These are phyloP conservation scores for Saccharomycopsis malanga DNA, from an alignment of 805 yeast species.

Conservation along the genomic window DNA sequence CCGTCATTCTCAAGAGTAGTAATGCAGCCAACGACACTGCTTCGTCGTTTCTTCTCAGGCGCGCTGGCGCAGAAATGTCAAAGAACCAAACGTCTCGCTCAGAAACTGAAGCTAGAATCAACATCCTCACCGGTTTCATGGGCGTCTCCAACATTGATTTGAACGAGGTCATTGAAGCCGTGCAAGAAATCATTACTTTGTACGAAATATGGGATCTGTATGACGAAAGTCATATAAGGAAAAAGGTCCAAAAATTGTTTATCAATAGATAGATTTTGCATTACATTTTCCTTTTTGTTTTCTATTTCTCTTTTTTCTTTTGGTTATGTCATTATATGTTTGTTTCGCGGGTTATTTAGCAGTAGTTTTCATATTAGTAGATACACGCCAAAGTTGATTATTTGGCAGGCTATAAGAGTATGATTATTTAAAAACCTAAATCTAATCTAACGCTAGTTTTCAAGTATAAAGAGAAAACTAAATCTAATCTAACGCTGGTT, in stretches of 20 bases:
- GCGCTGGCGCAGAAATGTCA: background rate
- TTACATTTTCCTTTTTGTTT: background rate
- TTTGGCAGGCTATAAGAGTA: background rate
- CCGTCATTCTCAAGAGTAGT: slow-evolving; percentile 27
- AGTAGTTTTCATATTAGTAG: background rate
- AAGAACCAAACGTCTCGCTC: background rate
- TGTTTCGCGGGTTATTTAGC: background rate
- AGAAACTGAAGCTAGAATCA: slow-evolving; percentile 35
- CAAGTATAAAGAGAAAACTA: too few species aligned
- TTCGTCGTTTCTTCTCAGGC: background rate
- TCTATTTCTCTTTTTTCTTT: background rate
- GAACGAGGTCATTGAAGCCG: slow-evolving; percentile 69
- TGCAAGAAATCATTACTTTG: slow-evolving; percentile 75
- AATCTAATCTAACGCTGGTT: too few species aligned
- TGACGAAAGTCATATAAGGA: slow-evolving; percentile 56
- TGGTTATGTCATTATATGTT: background rate
- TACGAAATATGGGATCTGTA: slow-evolving; percentile 86
- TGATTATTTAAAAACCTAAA: too few species aligned
- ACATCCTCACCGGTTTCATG: slow-evolving; percentile 54
- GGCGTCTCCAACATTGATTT: slow-evolving; percentile 73
- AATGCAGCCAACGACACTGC: background rate
- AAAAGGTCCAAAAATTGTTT: slow-evolving; percentile 36
- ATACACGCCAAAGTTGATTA: background rate
- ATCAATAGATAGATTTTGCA: slow-evolving; percentile 16
- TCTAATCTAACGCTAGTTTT: too few species aligned